Base-by-base conservation (phyloP, 345 rosid species). In the Eutrema yunnanense region DNA sequence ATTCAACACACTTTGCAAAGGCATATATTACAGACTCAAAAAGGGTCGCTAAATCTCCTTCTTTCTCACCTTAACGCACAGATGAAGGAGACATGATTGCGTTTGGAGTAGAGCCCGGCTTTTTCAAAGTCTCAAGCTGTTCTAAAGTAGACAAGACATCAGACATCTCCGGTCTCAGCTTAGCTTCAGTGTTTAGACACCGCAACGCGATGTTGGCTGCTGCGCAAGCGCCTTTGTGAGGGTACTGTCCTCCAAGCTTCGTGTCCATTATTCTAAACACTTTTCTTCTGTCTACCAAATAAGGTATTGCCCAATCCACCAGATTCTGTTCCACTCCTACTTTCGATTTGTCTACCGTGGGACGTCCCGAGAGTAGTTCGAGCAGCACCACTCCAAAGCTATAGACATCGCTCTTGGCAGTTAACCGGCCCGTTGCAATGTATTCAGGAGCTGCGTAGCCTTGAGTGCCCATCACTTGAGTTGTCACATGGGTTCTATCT, bases 381-480 rank as follows among this genome's bases (percentile, higher is more conserved):
- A 86, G 82, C 46, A 88, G 68, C 56, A 88, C 90, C 19, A 88
- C 90, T 62, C 92, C 95, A 47, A 86, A 88, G 81, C 95, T 86
- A 43, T 88, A 88, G 33, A 88, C 90, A 56, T 88, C 95, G 33
- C 90, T 86, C 80, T 71, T 85, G 3, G 83, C 2, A 12, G 86
- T 84, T 62, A 86, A 77, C 51, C 76, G 5, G 84, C 98, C 97
- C 36, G 97, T 89, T 10, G 92, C 95, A 12, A 94, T 84, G 58
- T 94, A 94, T 69, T 94, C 98, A 0, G 96, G 97, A 13, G 98
- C 97, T 68, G 98, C 96, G 52, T 91, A 94, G 63, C 98, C 97
- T 37, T 77, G 86, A 33, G 97, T 94, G 54, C 97, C 98, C 22
- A 91, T 79, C 62, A 94, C 92, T 81, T 84, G 88, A 34, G 98